Base-by-base conservation (phyloP, 108 stramenopile species). In the Stephanodiscus minutulus region DNA sequence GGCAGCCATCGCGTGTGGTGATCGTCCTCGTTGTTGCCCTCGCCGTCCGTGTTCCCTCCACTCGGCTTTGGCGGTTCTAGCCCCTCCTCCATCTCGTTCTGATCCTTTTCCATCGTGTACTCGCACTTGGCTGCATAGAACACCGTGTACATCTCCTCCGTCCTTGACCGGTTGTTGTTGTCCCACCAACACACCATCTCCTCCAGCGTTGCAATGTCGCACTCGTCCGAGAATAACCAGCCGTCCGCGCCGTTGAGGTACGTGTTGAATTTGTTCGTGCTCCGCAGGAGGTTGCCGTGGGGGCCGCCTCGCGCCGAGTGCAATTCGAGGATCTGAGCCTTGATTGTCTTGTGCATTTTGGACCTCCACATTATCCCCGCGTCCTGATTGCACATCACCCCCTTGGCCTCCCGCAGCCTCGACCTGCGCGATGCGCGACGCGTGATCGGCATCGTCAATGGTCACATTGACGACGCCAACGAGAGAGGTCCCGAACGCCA, bases 211-310 rank as follows among this genome's bases (percentile, higher is more conserved):
- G 81, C 77, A 10, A 59, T 48, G 17, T 81, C 82, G 59, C 70
- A 74, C 56, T 83, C 85, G 33, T 72, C 73, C 0, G 82, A 81
- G 68, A 83, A 86, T 15, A 86, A n/a, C 85, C 85, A 86, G 43
- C 83, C 75, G 25, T 86, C 85, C 17, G 68, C 43, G 0, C 57
- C 59, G 53, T 83, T 69, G 58, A 86, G 56, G 43, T 77, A 70
- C n/a, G 61, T 17, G n/a, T 54, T 56, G 12, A 86, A 65, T 10
- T 76, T 71, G n/a, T 70, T 64, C 18, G 75, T 63, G 4, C 50
- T 54, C 18, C 79, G 76, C 10, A 86, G 66, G 36, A 86, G 63
- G 2, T 66, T 47, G 10, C 79, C 74, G 46, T 64, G 69, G 0
- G 58, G 63, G 0, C 57, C 68, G 56, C 78, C 71, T 46, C 80